Percentiles rank a stretch among this genome's conserved stretches.
These are phyloP conservation scores for Lichtheimia ramosa DNA, from an alignment of 371 early-diverging fungal genomes.

Conservation along the genomic window DNA sequence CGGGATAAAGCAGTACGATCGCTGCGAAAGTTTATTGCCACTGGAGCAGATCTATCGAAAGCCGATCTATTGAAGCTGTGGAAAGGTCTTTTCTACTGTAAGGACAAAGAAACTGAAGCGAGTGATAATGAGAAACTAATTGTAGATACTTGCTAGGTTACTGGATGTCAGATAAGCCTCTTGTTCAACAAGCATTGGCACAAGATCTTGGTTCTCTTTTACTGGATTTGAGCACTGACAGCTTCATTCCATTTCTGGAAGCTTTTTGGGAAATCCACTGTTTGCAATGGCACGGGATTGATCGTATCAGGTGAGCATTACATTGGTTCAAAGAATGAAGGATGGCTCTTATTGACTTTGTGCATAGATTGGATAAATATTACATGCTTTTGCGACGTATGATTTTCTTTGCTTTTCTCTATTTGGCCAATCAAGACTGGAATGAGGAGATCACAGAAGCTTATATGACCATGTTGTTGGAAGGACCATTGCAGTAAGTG, in stretches of 20 bases:
- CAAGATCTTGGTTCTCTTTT: constrained; percentile 72
- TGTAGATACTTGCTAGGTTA: constrained; percentile 54
- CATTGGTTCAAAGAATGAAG: not conserved
- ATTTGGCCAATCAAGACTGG: constrained; percentile 71
- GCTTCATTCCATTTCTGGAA: constrained; percentile 64
- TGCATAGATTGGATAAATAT: constrained; percentile 79
- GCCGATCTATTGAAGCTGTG: constrained; percentile 84
- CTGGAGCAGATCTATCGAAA: constrained; percentile 55
- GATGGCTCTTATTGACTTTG: not conserved
- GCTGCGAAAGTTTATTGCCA: constrained; percentile 63
- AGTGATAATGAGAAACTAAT: not conserved
- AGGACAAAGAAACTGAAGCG: constrained; percentile 12
- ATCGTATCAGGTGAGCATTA: constrained; percentile 69
- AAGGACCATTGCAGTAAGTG: constrained; percentile 73
- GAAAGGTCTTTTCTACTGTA: constrained; percentile 94
- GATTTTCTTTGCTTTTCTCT: constrained; percentile 65
- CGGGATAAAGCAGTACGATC: constrained; percentile 82
- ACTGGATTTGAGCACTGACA: constrained; percentile 55
- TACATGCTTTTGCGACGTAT: constrained; percentile 80
- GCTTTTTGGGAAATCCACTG: constrained; percentile 86
- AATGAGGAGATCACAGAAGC: constrained; percentile 56
- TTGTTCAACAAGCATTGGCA: constrained; percentile 87
- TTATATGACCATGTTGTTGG: constrained; percentile 60
- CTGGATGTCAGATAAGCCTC: constrained; percentile 95
- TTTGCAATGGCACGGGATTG: constrained; percentile 86